Percentiles rank a stretch among this genome's conserved stretches.
These are phyloP conservation scores for Globisporangium cystogenes DNA, from an alignment of 352 stramenopile genomes.

Conservation along the genomic window DNA sequence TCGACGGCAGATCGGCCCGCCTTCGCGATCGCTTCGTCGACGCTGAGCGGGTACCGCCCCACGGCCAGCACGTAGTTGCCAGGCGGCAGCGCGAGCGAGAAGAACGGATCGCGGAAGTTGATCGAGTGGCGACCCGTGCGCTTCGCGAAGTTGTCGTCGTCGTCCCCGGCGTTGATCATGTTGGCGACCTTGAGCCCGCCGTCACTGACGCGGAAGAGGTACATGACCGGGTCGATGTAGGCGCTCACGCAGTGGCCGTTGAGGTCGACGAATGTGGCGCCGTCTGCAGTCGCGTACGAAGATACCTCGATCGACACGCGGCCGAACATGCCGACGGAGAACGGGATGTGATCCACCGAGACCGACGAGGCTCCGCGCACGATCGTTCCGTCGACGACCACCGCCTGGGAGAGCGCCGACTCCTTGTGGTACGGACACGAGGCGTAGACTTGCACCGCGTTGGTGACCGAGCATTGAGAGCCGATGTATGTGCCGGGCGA, in stretches of 20 bases:
- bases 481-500: conserved; percentile 54
- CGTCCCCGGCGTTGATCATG: conserved; percentile 45
- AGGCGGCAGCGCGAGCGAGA: conserved; percentile 44
- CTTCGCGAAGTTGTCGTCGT: conserved; percentile 56
- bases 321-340: conserved; percentile 37
- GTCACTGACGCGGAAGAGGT: conserved; percentile 41
- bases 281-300: conserved; percentile 42
- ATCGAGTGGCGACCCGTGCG: conserved; percentile 42
- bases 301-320: conserved; percentile 53
- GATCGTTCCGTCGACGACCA: conserved; percentile 49
- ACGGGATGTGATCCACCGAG: conserved; percentile 57
- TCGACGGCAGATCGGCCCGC: conserved; percentile 19
- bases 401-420: conserved; percentile 21
- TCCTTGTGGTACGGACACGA: conserved; percentile 56
- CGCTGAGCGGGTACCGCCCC: conserved; percentile 55
- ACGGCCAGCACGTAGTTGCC: conserved; percentile 58
- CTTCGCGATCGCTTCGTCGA: conserved; percentile 45
- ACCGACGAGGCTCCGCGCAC: conserved; percentile 28
- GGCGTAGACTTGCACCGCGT: conserved; percentile 24
- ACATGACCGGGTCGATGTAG: conserved; percentile 63
- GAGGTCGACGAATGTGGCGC: conserved; percentile 38
- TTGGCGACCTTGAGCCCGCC: conserved; percentile 27
- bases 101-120: conserved; percentile 69
- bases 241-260: conserved; percentile 55
- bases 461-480: conserved; percentile 35